Evolutionary conservation across 169 alveolate genomes (phyloP).

Genomic region (Plasmodium sp.): DNA sequence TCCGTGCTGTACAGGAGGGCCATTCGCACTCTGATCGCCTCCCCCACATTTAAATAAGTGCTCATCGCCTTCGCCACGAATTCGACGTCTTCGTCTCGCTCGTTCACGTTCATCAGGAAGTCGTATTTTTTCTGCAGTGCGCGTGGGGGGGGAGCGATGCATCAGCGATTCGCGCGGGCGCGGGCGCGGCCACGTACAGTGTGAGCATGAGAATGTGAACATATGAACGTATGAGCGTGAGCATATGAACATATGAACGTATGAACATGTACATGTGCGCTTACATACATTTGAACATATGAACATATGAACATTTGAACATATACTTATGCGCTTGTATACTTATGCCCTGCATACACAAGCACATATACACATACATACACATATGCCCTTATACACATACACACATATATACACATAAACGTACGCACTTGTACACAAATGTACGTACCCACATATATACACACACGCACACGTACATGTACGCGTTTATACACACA

Average conservation of each 20-base stretch:
- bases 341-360: too few relatives aligned
- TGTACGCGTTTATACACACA: too few relatives aligned
- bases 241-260: too few relatives aligned
- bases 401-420: not conserved
- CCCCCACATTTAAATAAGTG: conserved; percentile 1
- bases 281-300: too few relatives aligned
- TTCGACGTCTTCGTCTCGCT: conserved; percentile 16
- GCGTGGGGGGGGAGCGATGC: not conserved
- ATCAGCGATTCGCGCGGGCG: not conserved
- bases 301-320: too few relatives aligned
- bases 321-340: too few relatives aligned
- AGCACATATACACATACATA: not conserved
- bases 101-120: conserved; percentile 22
- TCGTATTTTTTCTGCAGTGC: not conserved
- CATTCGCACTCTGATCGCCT: conserved; percentile 16
- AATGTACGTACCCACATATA: not conserved
- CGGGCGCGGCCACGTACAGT: too few relatives aligned
- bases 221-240: too few relatives aligned
- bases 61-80: not conserved
- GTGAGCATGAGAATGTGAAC: too few relatives aligned
- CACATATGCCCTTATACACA: not conserved
- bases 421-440: not conserved
- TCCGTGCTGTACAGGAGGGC: conserved; percentile 23
- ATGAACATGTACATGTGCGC: too few relatives aligned
- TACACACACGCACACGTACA: not conserved